Evolutionary conservation across 2,329 filamentous ascomycete species (phyloP).

Genomic region (Colletotrichum echinochloae): DNA sequence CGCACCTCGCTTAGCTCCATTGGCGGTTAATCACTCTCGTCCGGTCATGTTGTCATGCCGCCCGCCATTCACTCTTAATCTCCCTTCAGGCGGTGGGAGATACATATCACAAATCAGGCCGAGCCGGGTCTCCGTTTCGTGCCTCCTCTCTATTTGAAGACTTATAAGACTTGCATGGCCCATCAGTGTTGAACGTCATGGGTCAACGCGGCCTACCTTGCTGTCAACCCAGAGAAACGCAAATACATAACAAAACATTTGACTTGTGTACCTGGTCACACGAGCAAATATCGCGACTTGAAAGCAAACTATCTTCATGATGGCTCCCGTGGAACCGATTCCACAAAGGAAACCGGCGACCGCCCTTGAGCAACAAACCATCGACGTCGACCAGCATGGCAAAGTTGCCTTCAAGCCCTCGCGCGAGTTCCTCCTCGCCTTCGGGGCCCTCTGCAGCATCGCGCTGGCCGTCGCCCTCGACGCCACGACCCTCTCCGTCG

Average conservation of each 20-base stretch:
- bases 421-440: conserved; percentile 59
- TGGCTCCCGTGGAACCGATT: conserved; percentile 16
- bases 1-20: not conserved
- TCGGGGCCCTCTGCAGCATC: conserved; percentile 64
- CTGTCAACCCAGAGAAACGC: not conserved
- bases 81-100: not conserved
- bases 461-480: conserved; percentile 74
- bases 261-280: not conserved
- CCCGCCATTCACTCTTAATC: not conserved
- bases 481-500: conserved; percentile 70
- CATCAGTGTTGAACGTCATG: not conserved
- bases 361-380: conserved; percentile 15
- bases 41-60: not conserved
- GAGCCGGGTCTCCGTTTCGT: not conserved
- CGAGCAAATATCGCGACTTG: not conserved
- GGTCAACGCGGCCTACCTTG: not conserved
- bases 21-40: not conserved
- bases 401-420: conserved; percentile 49
- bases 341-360: conserved; percentile 12
- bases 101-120: not conserved
- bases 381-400: conserved; percentile 29
- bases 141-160: not conserved
- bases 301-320: not conserved
- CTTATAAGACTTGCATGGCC: not conserved
- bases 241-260: not conserved